Conservation (phyloP, 1,139 yeast species). For the Candida sp. region DNA sequence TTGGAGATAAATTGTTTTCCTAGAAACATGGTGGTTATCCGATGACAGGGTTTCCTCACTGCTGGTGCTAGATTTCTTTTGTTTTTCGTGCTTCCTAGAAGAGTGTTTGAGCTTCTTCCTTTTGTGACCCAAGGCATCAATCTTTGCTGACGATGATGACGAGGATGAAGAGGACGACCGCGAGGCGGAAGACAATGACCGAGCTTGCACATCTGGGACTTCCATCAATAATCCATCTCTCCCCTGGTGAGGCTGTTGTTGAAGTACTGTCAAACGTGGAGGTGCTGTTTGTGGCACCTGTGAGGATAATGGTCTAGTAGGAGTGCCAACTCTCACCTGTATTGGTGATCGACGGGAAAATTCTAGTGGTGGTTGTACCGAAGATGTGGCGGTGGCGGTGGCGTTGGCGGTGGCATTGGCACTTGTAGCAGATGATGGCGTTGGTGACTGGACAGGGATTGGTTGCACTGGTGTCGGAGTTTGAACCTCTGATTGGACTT, state of each 20-base stretch:
- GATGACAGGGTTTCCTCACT: not conserved
- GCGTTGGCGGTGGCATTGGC: not conserved
- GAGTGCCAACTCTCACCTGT: not conserved
- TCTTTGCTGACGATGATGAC: not conserved
- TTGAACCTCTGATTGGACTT: no score
- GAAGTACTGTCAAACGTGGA: not conserved
- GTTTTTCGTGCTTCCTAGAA: not conserved
- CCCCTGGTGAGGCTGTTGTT: not conserved
- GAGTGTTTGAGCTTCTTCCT: not conserved
- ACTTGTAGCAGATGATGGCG: no score
- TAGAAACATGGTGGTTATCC: not conserved
- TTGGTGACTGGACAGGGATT: no score
- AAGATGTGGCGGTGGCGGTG: not conserved
- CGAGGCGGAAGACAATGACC: not conserved
- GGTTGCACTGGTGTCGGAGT: no score
- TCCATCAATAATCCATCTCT: not conserved
- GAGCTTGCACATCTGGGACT: not conserved
- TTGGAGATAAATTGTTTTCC: conserved; percentile 1
- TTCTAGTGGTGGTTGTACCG: not conserved
- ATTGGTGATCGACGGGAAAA: not conserved
- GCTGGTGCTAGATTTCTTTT: not conserved
- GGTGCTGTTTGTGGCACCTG: not conserved
- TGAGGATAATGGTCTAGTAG: not conserved
- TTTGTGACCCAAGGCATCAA: not conserved
- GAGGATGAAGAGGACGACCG: not conserved